Evolutionary conservation across 2,329 filamentous ascomycete genomes (phyloP).

Genomic region (Sphaerulina vaccinii): DNA sequence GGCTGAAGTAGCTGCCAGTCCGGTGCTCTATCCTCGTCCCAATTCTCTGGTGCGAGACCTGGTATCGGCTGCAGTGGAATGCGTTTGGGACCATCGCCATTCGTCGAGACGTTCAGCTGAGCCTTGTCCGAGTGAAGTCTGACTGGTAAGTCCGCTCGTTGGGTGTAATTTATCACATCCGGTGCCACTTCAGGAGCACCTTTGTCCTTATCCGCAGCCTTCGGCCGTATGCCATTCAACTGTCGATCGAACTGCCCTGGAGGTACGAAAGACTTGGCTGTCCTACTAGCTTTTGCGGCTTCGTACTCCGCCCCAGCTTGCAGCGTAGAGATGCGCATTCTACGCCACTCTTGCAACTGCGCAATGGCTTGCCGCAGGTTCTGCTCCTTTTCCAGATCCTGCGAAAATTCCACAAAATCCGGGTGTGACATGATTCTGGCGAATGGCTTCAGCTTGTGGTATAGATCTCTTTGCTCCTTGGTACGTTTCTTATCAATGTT

Average conservation of each 20-base stretch:
- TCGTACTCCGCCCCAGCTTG: constrained; percentile 90
- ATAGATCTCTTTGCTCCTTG: constrained; percentile 87
- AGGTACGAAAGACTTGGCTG: constrained; percentile 55
- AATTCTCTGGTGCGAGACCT: constrained; percentile 62
- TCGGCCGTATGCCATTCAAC: constrained; percentile 30
- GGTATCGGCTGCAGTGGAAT: constrained; percentile 35
- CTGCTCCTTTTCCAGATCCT: constrained; percentile 84
- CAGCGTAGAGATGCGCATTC: constrained; percentile 78
- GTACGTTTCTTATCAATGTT: constrained; percentile 90
- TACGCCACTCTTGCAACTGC: constrained; percentile 92
- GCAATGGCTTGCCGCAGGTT: constrained; percentile 85
- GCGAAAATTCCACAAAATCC: constrained; percentile 83
- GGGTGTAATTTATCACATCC: constrained; percentile 36
- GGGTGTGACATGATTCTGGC: constrained; percentile 93
- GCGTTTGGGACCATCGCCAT: constrained; percentile 24
- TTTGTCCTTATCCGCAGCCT: constrained; percentile 23
- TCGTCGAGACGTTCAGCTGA: constrained; percentile 34
- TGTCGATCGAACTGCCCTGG: constrained; percentile 35
- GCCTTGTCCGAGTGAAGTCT: constrained; percentile 23
- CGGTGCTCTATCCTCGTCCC: constrained; percentile 72
- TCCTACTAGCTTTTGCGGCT: constrained; percentile 74
- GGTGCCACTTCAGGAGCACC: constrained; percentile 30
- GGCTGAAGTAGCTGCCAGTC: constrained; percentile 83
- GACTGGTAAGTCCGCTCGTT: constrained; percentile 34
- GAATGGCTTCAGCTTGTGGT: constrained; percentile 94